Base-by-base conservation (phyloP, 495 filamentous ascomycete species). In the Daldinia decipiens region DNA sequence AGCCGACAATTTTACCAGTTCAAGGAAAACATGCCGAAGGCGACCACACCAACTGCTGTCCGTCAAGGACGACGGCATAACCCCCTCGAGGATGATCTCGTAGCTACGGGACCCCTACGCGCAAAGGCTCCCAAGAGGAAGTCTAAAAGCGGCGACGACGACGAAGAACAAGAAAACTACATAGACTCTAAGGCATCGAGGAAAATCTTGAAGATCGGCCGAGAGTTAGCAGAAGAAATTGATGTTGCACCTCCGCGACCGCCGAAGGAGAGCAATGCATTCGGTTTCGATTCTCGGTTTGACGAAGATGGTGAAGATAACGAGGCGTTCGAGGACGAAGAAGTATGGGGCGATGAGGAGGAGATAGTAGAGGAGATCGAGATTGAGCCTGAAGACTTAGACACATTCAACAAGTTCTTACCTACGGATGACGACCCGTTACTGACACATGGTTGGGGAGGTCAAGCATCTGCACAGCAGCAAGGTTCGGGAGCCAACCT, bases 341-440 rank as follows among this genome's bases (percentile, higher is more conserved):
- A 87, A 77, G 70, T 85, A 77, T 81, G 88, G 86, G 82, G 83
- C n/a, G 87, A 87, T 19, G 90, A 92, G 52, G 95, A 95, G 51
- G 92, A 91, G 59, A 82, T 86, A 17, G 82, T 90, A 0, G 92
- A 95, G 77, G 89, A 93, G 78, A 85, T 91, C 43, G 95, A 97
- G 74, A 84, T 98, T 39, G 93, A 96, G 63, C 93, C 94, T n/a
- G 87, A 87, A 52, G 95, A 99, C 76, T 82, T 97, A 39, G 93
- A 92, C 59, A 89, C 91, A 56, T 99, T 96, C 81, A 92, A 96
- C 79, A 91, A 90, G 62, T 98, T 97, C 80, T 85, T 97, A 72
- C 92, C 92, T 1, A 83, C 84, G 13, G 73, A 85, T 12, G 82
- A 87, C 31, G 84, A 87, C 65, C 81, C 83, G 1, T 77, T 88